Evolutionary conservation across 306 rosid species (phyloP), one percentile per base, ranked within the genome.

Genomic region (Gynostemma pentaphyllum): DNA sequence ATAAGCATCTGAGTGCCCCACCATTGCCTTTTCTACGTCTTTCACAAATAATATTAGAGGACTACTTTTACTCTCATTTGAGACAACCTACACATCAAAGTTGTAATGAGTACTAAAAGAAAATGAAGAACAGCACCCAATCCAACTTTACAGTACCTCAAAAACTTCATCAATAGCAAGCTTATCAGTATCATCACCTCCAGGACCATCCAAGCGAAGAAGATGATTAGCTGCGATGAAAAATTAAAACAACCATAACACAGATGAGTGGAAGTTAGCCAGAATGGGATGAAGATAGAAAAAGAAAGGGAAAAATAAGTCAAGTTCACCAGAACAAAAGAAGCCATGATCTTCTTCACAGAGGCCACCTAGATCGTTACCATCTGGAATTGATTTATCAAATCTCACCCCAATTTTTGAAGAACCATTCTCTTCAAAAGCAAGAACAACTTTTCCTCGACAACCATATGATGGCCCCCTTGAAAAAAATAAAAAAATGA

Each of bases 371-470:
- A 94, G 95, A 80, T 94, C 84, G 71, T 84, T 94, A 37, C 99
- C 99, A 80, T 88, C 97, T 36, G 82, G 94, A 76, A 94, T 84
- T 47, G 95, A 76, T 74, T 89, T 86, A 53, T 94, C 99, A 80
- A 94, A 94, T 75, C 97, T 73, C 79, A 94, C 99, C 52, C 99
- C 99, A 78, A 94, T 78, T 84, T 94, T 94, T 14, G 99, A 84
- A 48, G 79, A 78, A 37, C 79, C 83, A 37, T 92, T 92, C 52
- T 85, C 94, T 81, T 89, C 99, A 77, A 94, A 94, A 73, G 94
- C 70, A 72, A 88, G 97, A 55, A 88, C 68, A 79, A 94, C 88
- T 81, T 77, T 86, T 28, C 99, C 99, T 50, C 88, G 80, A 63
- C 71, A 82, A 56, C 97, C 99, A 78, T 64, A 73, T 50, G 84